Evolutionary conservation across 441 rosid genomes (phyloP).

Genomic region (Euphorbia corollata): DNA sequence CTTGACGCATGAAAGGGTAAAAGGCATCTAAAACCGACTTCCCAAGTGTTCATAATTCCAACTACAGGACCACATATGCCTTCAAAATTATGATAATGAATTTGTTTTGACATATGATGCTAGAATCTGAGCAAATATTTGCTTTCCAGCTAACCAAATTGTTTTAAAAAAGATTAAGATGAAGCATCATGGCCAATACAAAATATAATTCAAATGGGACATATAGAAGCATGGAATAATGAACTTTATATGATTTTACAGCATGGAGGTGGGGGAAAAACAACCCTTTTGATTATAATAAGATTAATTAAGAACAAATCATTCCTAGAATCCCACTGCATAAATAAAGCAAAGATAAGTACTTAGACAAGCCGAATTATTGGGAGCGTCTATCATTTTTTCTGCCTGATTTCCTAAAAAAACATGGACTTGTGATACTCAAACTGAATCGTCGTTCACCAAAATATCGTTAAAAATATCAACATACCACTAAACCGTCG

Average conservation of each 20-base stretch:
- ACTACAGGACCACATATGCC: neutral
- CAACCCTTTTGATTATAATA: neutral
- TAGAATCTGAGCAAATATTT: neutral
- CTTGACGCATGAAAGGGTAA: neutral
- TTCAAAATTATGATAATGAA: neutral
- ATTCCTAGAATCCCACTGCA: no score
- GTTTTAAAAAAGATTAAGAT: neutral
- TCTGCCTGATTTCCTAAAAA: no score
- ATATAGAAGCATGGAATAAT: neutral
- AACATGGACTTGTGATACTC: no score
- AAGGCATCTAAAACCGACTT: neutral
- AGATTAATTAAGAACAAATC: conserved; percentile 1
- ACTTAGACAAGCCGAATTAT: no score
- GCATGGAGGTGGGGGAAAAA: neutral
- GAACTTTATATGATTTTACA: neutral
- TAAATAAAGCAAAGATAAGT: no score
- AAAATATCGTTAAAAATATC: no score
- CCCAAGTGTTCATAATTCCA: neutral
- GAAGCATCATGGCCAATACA: neutral
- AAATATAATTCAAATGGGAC: neutral
- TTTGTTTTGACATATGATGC: no score
- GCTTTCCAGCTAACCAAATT: neutral
- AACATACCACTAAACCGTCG: neutral
- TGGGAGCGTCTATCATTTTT: no score
- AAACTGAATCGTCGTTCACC: no score